These are phyloP conservation scores for Candida nanaspora DNA, from an alignment of 805 yeast species.

Conservation along the genomic window DNA sequence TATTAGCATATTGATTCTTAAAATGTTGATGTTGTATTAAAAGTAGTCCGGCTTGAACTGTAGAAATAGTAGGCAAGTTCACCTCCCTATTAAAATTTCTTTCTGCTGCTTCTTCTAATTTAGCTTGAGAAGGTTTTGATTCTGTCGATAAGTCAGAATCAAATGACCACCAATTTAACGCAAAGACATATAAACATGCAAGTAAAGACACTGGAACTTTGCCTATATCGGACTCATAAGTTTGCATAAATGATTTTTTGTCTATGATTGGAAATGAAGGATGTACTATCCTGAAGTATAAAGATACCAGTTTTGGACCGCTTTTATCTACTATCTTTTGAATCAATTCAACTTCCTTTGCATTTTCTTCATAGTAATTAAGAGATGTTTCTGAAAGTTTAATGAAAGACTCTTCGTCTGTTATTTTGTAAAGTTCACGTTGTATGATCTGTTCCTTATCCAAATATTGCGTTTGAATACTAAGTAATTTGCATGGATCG, in stretches of 20 bases:
- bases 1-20: conserved; percentile 27
- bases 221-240: conserved; percentile 67
- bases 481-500: neutral
- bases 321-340: conserved; percentile 72
- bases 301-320: conserved; percentile 54
- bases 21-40: conserved; percentile 17
- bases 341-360: conserved; percentile 42
- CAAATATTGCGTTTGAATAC: conserved; percentile 2
- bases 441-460: conserved; percentile 1
- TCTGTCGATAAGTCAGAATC: conserved; percentile 7
- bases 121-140: conserved; percentile 8
- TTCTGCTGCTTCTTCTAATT: conserved; percentile 19
- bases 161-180: conserved; percentile 70
- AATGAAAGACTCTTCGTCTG: conserved; percentile 4
- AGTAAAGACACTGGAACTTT: conserved; percentile 75
- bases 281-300: conserved; percentile 70
- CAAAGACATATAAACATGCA: conserved; percentile 75
- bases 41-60: conserved; percentile 28
- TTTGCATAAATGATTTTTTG: conserved; percentile 71
- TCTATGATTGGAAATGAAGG: conserved; percentile 80
- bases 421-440: conserved; percentile 4
- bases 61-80: conserved; percentile 10
- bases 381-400: neutral
- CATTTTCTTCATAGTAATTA: neutral
- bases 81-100: conserved; percentile 6